Percentiles rank a stretch among this genome's conserved stretches.
phyloP scores from a whole-genome alignment of 2,329 filamentous ascomycete species.

The Fusarium oligoseptatum region DNA sequence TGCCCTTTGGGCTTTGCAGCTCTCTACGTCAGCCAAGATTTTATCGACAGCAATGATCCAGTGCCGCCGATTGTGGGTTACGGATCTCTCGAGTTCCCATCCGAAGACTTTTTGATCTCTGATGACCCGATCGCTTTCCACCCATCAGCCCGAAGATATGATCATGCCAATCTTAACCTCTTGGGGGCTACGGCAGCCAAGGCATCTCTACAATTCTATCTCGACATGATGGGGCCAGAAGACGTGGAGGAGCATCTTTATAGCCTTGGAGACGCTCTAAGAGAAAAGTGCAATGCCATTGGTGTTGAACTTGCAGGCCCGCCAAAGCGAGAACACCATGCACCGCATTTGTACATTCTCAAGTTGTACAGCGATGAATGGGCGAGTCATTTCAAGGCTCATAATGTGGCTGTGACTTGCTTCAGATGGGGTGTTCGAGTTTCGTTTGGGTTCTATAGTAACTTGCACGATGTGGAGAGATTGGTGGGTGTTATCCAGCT shows the following conservation, averaged over 20 bases:
- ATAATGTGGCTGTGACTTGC: slow-evolving; percentile 32
- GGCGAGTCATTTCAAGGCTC: slow-evolving; percentile 34
- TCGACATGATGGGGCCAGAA: slow-evolving; percentile 41
- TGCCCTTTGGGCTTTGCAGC: slow-evolving; percentile 49
- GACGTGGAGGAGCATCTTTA: slow-evolving; percentile 46
- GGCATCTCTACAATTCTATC: slow-evolving; percentile 45
- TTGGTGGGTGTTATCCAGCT: background rate
- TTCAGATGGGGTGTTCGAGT: slow-evolving; percentile 47
- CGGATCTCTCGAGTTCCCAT: slow-evolving; percentile 37
- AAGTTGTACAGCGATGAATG: slow-evolving; percentile 39
- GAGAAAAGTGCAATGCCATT: slow-evolving; percentile 28
- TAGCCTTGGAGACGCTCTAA: slow-evolving; percentile 40
- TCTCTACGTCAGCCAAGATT: slow-evolving; percentile 46
- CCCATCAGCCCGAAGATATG: slow-evolving; percentile 45
- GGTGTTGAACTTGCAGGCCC: slow-evolving; percentile 44
- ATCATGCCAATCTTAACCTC: slow-evolving; percentile 49
- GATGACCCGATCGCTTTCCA: slow-evolving; percentile 37
- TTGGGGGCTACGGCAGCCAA: slow-evolving; percentile 40
- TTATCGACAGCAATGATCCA: slow-evolving; percentile 40
- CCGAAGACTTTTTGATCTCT: slow-evolving; percentile 35
- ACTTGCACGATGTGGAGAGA: slow-evolving; percentile 10
- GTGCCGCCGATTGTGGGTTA: slow-evolving; percentile 47
- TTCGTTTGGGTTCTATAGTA: slow-evolving; percentile 33
- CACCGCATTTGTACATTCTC: slow-evolving; percentile 50
- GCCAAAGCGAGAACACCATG: slow-evolving; percentile 28